Conservation (phyloP, 352 stramenopile genomes). For the Plasmopara muralis region DNA sequence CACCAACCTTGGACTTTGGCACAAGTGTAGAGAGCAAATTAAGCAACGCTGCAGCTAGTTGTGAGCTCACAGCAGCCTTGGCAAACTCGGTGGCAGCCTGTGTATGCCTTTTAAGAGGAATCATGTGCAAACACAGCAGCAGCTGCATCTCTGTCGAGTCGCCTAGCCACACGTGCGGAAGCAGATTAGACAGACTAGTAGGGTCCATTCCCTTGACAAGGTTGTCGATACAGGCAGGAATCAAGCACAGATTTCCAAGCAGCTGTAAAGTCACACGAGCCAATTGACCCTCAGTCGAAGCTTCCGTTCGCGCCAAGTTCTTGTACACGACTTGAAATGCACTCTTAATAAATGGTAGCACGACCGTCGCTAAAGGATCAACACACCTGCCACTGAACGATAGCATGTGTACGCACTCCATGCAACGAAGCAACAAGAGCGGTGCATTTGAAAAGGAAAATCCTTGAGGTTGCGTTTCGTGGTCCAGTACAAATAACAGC, state of each 20-base stretch:
- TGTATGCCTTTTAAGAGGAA: conserved; percentile 81
- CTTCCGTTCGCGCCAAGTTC: conserved; percentile 67
- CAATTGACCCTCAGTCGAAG: conserved; percentile 74
- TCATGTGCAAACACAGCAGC: conserved; percentile 83
- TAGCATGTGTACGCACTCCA: conserved; percentile 84
- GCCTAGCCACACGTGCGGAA: conserved; percentile 71
- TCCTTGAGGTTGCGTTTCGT: conserved; percentile 70
- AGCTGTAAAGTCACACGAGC: conserved; percentile 75
- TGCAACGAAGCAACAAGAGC: conserved; percentile 73
- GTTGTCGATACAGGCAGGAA: conserved; percentile 81
- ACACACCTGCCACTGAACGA: conserved; percentile 81
- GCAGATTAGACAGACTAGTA: conserved; percentile 51
- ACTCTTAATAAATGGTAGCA: conserved; percentile 82
- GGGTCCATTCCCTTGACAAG: conserved; percentile 85
- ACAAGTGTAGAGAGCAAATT: conserved; percentile 76
- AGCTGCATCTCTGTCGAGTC: conserved; percentile 80
- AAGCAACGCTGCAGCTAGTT: conserved; percentile 71
- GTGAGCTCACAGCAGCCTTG: conserved; percentile 69
- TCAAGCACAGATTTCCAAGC: conserved; percentile 78
- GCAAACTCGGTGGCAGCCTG: conserved; percentile 80
- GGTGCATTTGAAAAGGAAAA: conserved; percentile 75
- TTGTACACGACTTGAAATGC: conserved; percentile 82
- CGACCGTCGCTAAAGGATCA: conserved; percentile 60
- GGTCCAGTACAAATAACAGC: conserved; percentile 70
- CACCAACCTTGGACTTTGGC: conserved; percentile 71